Base-by-base conservation (phyloP, 352 stramenopile genomes). In the Phytophthora agathidicida region DNA sequence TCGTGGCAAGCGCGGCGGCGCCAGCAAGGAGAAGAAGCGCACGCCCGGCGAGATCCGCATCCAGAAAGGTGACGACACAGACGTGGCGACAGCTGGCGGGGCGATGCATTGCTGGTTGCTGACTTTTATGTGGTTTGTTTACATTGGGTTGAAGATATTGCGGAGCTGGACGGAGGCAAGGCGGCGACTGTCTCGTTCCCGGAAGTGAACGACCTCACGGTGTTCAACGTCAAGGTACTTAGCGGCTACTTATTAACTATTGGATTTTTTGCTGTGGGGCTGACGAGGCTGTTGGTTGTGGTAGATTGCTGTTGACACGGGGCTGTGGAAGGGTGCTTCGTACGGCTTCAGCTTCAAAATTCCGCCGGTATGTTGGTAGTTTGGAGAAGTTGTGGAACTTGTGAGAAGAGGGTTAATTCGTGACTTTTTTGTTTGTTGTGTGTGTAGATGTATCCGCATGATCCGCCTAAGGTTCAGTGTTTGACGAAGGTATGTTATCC, bases 301-400 rank as follows among this genome's bases (percentile, higher is more conserved):
- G 66, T 41, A 93, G 83, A 75, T 99, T 50, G 96, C 77, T 45
- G 96, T 96, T 19, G 94, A 98, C 65, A 98, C 93, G 35, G 97
- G 97, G 11, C 97, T 98, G 33, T 99, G 97, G 97, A 98, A 96
- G 64, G 93, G 94, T 22, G 96, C 96, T 35, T 96, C 86, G 5
- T 99, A 99, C 86, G 80, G 95, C 55, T 99, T 99, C 73, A 93
- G 83, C 55, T 99, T 99, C 83, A 96, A 93, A 47, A 98, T 99
- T 76, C 96, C 96, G 23, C 76, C 96, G 60, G 89, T 98, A 73
- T 22, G 76, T 67, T 48, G 7, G 13, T 28, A 26, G 31, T 28
- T 0, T 64, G 5, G 10, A n/a, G 14, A 7, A 16, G 46, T 39
- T 36, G 33, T 11, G 13, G 20, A 9, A 19, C 13, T 23, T 14